Base-by-base conservation (phyloP, 2,329 filamentous ascomycete genomes). In the Fusarium penzigii region DNA sequence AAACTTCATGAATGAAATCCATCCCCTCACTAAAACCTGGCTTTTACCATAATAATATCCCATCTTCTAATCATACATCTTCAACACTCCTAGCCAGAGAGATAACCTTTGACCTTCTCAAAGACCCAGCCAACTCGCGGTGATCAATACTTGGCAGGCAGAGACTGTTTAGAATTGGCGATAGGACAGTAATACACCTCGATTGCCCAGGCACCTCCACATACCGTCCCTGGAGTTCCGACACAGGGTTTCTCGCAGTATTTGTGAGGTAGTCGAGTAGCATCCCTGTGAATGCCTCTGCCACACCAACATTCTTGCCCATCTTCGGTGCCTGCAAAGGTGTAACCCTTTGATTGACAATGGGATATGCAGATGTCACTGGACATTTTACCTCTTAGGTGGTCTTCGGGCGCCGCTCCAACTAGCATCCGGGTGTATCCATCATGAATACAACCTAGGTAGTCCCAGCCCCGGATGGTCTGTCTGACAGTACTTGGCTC, bases 261-360 rank as follows among this genome's bases (percentile, higher is more conserved):
- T 5, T 43, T 55, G 20, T 66, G 62, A 3, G 65, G 64, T 14
- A 67, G 46, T 34, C 57, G 52, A 17, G 64, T 48, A 3, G 58
- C 57, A 43, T 64, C 58, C 44, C 57, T 56, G 5, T 54, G 62
- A 34, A 68, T 62, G 3, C 53, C 53, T 11, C 59, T 57, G 34
- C 72, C 76, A 56, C 79, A 85, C 70, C 76, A 84, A 63, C 81
- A 84, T 59, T 83, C 76, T 17, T 67, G 64, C 8, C 69, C 70
- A 55, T 76, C 78, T 61, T 83, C 78, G 1, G 80, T 69, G 6
- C 80, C 80, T 6, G 79, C 79, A 52, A 78, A 74, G 3, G 57
- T 54, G 57, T 72, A 77, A 5, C 72, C 72, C 11, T 67, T 66
- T 13, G 57, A 59, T 4, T 62, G 61, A 66, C 81, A 84, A 63